These are phyloP conservation scores for Vitis amurensis DNA, from an alignment of 164 flowering plant species.

Conservation along the genomic window DNA sequence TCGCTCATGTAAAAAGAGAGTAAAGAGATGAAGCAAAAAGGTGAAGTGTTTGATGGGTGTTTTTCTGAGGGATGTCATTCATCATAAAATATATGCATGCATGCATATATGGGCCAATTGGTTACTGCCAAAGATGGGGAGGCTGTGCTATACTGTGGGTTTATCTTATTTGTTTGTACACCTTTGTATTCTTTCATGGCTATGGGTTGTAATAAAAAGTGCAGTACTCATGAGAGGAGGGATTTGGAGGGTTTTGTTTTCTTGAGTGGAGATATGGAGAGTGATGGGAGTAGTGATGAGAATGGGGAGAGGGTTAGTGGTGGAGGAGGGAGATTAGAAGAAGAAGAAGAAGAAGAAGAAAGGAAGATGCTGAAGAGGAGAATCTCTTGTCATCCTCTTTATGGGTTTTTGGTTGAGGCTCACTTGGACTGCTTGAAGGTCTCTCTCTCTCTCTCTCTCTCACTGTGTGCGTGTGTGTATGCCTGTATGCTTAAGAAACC, in stretches of 20 bases:
- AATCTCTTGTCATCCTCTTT: constrained; percentile 42
- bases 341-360: not conserved
- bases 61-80: constrained; percentile 6
- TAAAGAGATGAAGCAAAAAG: constrained; percentile 6
- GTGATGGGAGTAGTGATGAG: not conserved
- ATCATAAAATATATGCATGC: not conserved
- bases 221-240: too few species aligned
- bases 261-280: not conserved
- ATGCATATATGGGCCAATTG: not conserved
- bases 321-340: not conserved
- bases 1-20: constrained; percentile 20
- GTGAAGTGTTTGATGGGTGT: not conserved
- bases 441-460: constrained; percentile 1
- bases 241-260: too few species aligned
- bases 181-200: too few species aligned
- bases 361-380: constrained; percentile 29
- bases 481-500: not conserved
- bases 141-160: not conserved
- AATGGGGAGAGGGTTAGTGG: not conserved
- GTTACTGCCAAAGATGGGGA: not conserved
- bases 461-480: not conserved
- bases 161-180: not conserved
- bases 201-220: too few species aligned
- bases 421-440: constrained; percentile 48
- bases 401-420: constrained; percentile 24